These are phyloP conservation scores for Neohortaea acidophila DNA, from an alignment of 495 filamentous ascomycete species.

Conservation along the genomic window DNA sequence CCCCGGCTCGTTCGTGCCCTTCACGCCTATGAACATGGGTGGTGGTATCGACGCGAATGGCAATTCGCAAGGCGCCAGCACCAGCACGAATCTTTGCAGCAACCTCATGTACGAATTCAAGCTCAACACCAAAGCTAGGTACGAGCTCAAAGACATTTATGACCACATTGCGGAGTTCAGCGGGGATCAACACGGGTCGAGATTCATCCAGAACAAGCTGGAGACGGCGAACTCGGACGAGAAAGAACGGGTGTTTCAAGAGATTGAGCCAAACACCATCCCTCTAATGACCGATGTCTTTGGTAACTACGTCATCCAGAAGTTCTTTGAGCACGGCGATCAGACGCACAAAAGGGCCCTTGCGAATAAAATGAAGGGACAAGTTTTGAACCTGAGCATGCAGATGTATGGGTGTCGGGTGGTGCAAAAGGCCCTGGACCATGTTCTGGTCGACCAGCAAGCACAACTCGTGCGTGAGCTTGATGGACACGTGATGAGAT, in stretches of 20 bases:
- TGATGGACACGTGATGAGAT: constrained; percentile 57
- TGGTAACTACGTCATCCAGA: constrained; percentile 97
- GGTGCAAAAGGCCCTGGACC: constrained; percentile 92
- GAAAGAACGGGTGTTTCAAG: constrained; percentile 82
- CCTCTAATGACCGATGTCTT: constrained; percentile 94
- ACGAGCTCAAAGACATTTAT: constrained; percentile 85
- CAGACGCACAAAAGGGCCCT: constrained; percentile 82
- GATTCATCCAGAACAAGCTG: constrained; percentile 90
- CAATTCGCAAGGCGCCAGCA: too few species aligned
- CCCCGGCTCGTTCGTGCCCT: constrained; percentile 20
- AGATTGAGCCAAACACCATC: constrained; percentile 66
- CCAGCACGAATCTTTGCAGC: constrained; percentile 51
- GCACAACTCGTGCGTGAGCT: constrained; percentile 69
- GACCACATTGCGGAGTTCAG: constrained; percentile 84
- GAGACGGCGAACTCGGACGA: constrained; percentile 93
- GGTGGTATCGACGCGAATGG: too few species aligned
- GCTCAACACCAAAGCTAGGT: constrained; percentile 38
- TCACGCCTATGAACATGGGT: constrained; percentile 14
- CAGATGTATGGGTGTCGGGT: constrained; percentile 95
- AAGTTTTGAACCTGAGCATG: constrained; percentile 60
- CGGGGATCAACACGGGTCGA: constrained; percentile 87
- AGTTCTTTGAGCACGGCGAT: constrained; percentile 93
- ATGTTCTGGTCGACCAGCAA: constrained; percentile 85
- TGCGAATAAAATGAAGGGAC: constrained; percentile 71
- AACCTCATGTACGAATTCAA: constrained; percentile 36